These are phyloP conservation scores for Pichia inconspicua DNA, from an alignment of 1,139 yeast species.

Conservation along the genomic window DNA sequence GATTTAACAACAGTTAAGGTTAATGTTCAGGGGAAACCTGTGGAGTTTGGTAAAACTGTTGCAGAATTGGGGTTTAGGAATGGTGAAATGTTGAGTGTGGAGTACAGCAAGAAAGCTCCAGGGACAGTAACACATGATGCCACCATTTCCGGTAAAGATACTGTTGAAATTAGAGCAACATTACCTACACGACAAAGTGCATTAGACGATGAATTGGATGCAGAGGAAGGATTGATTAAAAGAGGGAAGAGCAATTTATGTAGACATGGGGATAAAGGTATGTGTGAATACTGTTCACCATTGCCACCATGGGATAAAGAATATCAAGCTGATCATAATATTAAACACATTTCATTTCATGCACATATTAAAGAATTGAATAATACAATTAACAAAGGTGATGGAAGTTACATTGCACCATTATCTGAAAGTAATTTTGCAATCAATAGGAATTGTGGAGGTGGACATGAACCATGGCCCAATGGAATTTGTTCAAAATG, in stretches of 20 bases:
- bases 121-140: conserved; percentile 5
- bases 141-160: conserved; percentile 13
- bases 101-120: conserved; percentile 31
- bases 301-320: conserved; percentile 88
- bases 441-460: conserved; percentile 57
- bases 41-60: conserved; percentile 31
- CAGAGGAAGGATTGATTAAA: conserved; percentile 62
- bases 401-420: conserved; percentile 72
- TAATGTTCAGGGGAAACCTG: neutral
- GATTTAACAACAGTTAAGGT: conserved; percentile 29
- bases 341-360: conserved; percentile 86
- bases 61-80: conserved; percentile 39
- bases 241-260: conserved; percentile 62
- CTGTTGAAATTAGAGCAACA: conserved; percentile 3
- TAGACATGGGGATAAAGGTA: conserved; percentile 85
- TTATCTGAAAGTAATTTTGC: conserved; percentile 62
- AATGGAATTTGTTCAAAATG: conserved; percentile 94
- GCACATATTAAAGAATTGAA: conserved; percentile 70
- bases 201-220: conserved; percentile 64
- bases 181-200: conserved; percentile 32
- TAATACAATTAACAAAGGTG: conserved; percentile 59
- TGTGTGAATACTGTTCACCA: conserved; percentile 97
- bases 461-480: conserved; percentile 92
- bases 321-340: conserved; percentile 65
- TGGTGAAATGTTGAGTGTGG: conserved; percentile 75